Evolutionary conservation across 2,329 filamentous ascomycete species (phyloP), one percentile per base, ranked within the genome.

Genomic region (Botryotinia convoluta): DNA sequence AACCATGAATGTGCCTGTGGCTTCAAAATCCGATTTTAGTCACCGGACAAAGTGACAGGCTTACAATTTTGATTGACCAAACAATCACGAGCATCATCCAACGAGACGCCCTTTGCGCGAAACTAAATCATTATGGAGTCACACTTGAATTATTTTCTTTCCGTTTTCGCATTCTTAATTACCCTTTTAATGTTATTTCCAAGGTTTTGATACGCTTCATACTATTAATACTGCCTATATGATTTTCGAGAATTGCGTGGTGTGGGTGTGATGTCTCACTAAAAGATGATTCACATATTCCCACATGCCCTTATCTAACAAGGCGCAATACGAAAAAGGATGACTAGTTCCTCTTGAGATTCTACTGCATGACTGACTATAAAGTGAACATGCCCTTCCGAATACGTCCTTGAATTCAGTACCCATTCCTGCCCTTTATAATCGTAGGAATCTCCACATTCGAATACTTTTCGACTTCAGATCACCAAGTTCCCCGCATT

Each of bases 91-190:
- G 71, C 39, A 69, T 35, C 57, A 62, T 61, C 37, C 64, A 63
- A 29, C 65, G 37, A 57, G 64, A 61, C 64, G 54, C 18, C 65
- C 65, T 60, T 63, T 59, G 51, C 62, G 45, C 60, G 16, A 54
- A 32, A n/a, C 71, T 73, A 70, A 62, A 54, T 67, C 65, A 35
- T 61, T 26, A 63, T 51, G 12, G 65, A 70, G 74, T 76, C 75
- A 76, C 71, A 74, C 45, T 48, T 68, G 63, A 18, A 39, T 48
- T 37, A 37, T 20, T 39, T 18, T 32, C n/a, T 59, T 44, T 67
- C 71, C 59, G 1, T 94, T 97, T 81, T 65, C 29, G 59, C 69
- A 32, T 54, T 64, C 60, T 48, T 59, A 14, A 22, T 60, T 42
- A 3, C 20, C 12, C 20, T 60, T 68, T 68, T 32, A 37, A 37